phyloP scores from a whole-genome alignment of 306 rosid species.

The Hippophae rhamnoides region DNA sequence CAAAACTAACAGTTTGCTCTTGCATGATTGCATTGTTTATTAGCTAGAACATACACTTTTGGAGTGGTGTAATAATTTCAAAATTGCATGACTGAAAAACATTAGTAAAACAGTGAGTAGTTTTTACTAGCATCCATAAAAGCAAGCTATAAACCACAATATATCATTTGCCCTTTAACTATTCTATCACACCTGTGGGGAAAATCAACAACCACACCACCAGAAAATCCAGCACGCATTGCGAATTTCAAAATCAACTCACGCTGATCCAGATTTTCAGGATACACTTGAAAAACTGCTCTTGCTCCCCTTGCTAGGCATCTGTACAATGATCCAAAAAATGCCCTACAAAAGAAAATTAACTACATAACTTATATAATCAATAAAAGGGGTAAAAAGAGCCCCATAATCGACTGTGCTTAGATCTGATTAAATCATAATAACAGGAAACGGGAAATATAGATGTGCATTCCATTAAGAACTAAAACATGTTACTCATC shows the following conservation, averaged over 20 bases:
- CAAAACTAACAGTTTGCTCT: no score
- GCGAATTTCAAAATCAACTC: constrained; percentile 71
- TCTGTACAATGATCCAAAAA: constrained; percentile 76
- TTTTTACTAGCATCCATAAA: background rate
- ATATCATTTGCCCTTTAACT: background rate
- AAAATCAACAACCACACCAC: constrained; percentile 82
- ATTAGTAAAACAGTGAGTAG: background rate
- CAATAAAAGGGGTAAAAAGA: constrained; percentile 7
- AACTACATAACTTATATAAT: background rate
- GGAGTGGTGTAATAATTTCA: no score
- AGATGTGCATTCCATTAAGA: background rate
- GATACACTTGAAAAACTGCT: constrained; percentile 85
- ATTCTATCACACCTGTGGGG: constrained; percentile 65
- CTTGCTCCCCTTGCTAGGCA: constrained; percentile 79
- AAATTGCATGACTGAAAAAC: no score
- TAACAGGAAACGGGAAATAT: background rate
- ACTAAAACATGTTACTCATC: background rate
- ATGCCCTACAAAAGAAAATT: constrained; percentile 46
- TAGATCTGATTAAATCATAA: constrained; percentile 2
- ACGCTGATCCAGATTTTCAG: constrained; percentile 63
- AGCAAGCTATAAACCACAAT: background rate
- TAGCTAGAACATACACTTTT: no score
- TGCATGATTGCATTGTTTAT: no score
- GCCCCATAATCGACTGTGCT: constrained; percentile 2
- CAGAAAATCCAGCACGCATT: constrained; percentile 89